phyloP scores from a whole-genome alignment of 176 grass and related monocot genomes.

The Triticum timopheevii region DNA sequence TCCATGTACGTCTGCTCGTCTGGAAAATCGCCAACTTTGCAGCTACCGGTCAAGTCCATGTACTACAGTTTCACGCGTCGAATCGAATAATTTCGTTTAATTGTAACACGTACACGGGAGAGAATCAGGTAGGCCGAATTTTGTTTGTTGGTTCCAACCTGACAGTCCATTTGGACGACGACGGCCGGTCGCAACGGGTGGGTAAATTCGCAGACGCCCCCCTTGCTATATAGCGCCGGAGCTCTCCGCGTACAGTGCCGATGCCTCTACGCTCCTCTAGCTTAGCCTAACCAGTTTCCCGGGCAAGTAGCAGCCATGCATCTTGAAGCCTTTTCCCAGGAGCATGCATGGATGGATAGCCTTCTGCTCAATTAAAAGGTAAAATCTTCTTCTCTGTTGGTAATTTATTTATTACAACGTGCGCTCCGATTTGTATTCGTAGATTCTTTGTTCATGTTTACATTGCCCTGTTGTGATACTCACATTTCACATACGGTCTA shows the following conservation, averaged over 20 bases:
- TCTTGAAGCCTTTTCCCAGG: not conserved
- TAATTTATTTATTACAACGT: not conserved
- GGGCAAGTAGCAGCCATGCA: not conserved
- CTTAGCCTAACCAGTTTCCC: not conserved
- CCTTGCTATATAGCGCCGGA: constrained; percentile 9
- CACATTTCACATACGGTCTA: not conserved
- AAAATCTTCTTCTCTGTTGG: not conserved
- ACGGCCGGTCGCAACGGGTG: constrained; percentile 9
- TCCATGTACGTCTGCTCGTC: not conserved
- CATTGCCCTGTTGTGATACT: not conserved
- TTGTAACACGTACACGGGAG: too few species aligned
- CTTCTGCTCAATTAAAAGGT: not conserved
- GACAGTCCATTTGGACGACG: constrained; percentile 20
- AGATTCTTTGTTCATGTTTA: not conserved
- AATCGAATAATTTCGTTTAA: not conserved
- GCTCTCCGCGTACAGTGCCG: not conserved
- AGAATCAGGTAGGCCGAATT: too few species aligned
- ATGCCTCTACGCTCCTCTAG: too few species aligned
- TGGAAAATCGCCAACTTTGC: not conserved
- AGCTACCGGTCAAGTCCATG: constrained; percentile 27
- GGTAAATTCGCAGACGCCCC: not conserved
- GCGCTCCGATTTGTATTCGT: not conserved
- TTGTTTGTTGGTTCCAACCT: constrained; percentile 15
- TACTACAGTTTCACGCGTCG: not conserved
- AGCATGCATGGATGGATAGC: not conserved